Evolutionary conservation across 176 grass and related monocot species (phyloP), one percentile per base, ranked within the genome.

Genomic region (Ensete glaucum): DNA sequence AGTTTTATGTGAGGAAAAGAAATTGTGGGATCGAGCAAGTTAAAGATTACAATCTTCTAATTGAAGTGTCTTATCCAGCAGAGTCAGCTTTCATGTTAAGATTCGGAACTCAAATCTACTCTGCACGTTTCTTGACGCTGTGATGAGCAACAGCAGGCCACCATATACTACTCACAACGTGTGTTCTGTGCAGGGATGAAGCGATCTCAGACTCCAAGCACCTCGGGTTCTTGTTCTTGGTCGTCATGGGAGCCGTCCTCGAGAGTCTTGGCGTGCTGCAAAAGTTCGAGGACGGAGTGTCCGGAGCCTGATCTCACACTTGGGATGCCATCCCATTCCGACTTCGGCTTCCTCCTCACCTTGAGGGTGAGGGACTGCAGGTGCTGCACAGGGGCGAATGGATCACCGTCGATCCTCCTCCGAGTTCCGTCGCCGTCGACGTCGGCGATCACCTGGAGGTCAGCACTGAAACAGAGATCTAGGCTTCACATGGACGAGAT

Each of bases 251-350:
- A 48, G 78, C 78, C 24, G 77, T 84, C n/a, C 69, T 96, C 1
- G 72, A 92, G 50, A 77, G 87, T 0, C 64, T 96, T 23, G 89
- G 86, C 9, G n/a, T 91, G 0, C 14, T 85, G 56, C 76, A 89
- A 21, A 86, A 96, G 49, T 83, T 91, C 22, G 66, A 83, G 1
- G 34, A 72, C 89, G 52, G 82, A 74, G 13, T 92, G 89, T 72
- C 89, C 92, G 5, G 71, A 96, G 76, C 87, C 92, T 2, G 76
- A 89, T 48, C 72, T 96, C 2, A 96, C 92, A 50, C 82, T 96
- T n/a, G 92, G 92, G 54, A 96, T 96, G 89, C 92, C 92, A 51
- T 82, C 89, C 27, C 92, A 92, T 77, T 96, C 92, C 0, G 92
- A 96, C 83, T 96, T 87, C 56, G 92, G 92, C 3, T 91, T 92